Conservation (phyloP, 176 grass and related monocot species). For the Triticum turgidum region DNA sequence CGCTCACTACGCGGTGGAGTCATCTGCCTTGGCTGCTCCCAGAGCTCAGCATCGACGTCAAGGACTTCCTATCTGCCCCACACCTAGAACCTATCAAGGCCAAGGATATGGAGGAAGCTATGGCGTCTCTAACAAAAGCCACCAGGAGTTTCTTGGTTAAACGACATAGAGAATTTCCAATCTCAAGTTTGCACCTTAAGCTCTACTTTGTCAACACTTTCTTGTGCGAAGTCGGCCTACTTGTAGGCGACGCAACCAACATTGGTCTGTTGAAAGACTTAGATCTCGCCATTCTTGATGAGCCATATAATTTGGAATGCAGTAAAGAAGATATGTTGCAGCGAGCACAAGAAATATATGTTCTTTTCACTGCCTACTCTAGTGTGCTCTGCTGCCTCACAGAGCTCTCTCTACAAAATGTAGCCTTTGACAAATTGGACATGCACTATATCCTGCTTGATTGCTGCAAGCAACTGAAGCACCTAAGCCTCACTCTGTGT, state of each 20-base stretch:
- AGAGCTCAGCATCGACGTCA: neutral
- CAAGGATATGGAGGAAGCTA: neutral
- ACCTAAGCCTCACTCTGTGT: neutral
- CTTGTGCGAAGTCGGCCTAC: neutral
- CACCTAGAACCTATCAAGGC: neutral
- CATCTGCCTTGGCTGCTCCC: neutral
- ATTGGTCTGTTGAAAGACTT: neutral
- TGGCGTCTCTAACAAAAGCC: neutral
- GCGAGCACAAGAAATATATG: neutral
- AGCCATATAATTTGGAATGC: too few species aligned
- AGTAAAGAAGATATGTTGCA: neutral
- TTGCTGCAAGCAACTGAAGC: conserved; percentile 2
- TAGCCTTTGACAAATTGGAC: neutral
- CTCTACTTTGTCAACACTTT: neutral
- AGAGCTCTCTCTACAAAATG: neutral
- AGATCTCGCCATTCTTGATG: neutral
- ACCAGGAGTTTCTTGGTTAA: neutral
- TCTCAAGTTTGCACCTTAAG: neutral
- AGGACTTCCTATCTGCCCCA: neutral
- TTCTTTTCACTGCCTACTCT: neutral
- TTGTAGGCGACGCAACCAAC: neutral
- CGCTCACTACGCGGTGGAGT: neutral
- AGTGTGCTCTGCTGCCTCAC: neutral
- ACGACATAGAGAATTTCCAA: neutral
- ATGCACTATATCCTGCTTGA: neutral